Base-by-base conservation (phyloP, 352 stramenopile genomes). In the Poterioochromonas sp. region DNA sequence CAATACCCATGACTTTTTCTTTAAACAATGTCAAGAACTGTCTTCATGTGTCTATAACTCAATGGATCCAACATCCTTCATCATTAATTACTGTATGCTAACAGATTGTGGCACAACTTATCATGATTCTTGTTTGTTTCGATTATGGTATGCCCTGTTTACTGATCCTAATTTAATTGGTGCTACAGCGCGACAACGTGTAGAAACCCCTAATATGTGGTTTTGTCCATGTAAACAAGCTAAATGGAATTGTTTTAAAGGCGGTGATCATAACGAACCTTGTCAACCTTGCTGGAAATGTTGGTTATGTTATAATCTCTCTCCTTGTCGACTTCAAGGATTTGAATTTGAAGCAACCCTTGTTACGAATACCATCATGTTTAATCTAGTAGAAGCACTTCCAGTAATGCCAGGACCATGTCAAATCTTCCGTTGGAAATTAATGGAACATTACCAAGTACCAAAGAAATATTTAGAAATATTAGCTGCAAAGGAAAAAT, bases 241-340 rank as follows among this genome's bases (percentile, higher is more conserved):
- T 43, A 8, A 3, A 41, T 29, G 39, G 2, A 1, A 20, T 43
- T 69, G 60, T 8, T n/a, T 69, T 18, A 39, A 43, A 43, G 60
- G 60, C 11, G 2, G 3, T 44, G n/a, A 43, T 43, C 8, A 12
- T 20, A 40, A 69, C 12, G n/a, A n/a, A n/a, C n/a, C n/a, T n/a
- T n/a, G n/a, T n/a, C n/a, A n/a, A n/a, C 60, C 60, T 20, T 69
- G 60, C 60, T 69, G 60, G 60, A 69, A 69, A 41, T 69, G 60
- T 69, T 43, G 26, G 2, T 8, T 26, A 22, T 11, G 20, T 18
- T 69, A 44, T 26, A 5, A 43, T 18, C 8, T 39, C 29, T 69
- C 60, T 5, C 60, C 60, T 32, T 40, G 32, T 26, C 60, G 20
- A 32, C 34, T 69, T 5, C 60, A 69, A 43, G 60, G 60, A 44